phyloP scores from a whole-genome alignment of 768 basidiomycete species.

The Boletus pseudo-olivaceus region DNA sequence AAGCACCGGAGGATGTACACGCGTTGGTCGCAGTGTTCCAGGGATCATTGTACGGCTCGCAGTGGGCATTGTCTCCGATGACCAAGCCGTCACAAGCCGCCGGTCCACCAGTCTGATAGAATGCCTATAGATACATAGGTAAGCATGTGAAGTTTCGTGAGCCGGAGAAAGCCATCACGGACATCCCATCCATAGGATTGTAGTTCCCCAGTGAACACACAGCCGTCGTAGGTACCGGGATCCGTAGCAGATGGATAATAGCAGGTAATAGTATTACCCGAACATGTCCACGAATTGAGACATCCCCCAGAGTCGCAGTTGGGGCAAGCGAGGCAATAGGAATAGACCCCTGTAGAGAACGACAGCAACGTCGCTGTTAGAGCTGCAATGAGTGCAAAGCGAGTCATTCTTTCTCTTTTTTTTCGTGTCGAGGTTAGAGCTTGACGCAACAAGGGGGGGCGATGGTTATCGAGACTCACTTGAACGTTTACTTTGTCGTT shows the following conservation, averaged over 20 bases:
- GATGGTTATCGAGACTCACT: background rate
- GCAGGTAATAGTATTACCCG: background rate
- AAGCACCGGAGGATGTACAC: background rate
- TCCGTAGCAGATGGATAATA: background rate
- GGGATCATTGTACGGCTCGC: conserved; percentile 2
- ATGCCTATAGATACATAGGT: background rate
- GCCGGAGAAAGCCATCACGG: background rate
- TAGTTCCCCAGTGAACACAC: background rate
- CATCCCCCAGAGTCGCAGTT: background rate
- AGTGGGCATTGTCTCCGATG: background rate
- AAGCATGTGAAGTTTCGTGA: background rate
- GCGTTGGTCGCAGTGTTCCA: too few relatives aligned
- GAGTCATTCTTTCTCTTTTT: background rate
- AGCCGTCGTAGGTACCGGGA: background rate
- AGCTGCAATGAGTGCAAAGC: background rate
- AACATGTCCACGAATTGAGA: conserved; percentile 8
- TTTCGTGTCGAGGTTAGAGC: background rate
- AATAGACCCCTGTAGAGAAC: background rate
- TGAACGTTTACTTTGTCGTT: background rate
- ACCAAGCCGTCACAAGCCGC: background rate
- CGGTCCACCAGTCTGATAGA: background rate
- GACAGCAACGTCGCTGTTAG: background rate
- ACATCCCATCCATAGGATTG: background rate
- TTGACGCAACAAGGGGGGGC: background rate
- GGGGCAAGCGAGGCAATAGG: conserved; percentile 1